These are phyloP conservation scores for Leccinum ponderosum DNA, from an alignment of 1,284 basidiomycete genomes.

Conservation along the genomic window DNA sequence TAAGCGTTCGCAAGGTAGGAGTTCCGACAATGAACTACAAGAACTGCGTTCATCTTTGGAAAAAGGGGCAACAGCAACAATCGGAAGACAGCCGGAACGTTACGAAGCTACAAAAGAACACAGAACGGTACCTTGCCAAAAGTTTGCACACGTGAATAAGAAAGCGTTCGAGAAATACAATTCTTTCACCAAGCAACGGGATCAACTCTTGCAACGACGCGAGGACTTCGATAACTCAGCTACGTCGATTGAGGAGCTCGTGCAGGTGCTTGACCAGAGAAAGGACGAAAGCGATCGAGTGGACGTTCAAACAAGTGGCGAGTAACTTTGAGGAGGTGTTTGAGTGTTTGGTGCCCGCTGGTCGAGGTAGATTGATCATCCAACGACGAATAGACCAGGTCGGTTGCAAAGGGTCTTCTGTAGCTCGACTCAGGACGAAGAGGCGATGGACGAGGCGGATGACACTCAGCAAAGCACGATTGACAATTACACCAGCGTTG, in stretches of 20 bases:
- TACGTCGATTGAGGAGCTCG: conserved; percentile 90
- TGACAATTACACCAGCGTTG: conserved; percentile 95
- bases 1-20: too few relatives aligned
- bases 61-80: conserved; percentile 77
- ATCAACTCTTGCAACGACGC: conserved; percentile 84
- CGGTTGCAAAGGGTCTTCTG: conserved; percentile 19
- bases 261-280: conserved; percentile 91
- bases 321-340: conserved; percentile 98
- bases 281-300: conserved; percentile 98
- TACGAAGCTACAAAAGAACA: conserved; percentile 89
- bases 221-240: conserved; percentile 92
- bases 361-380: conserved; percentile 89
- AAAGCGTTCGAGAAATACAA: conserved; percentile 99
- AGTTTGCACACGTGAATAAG: conserved; percentile 98
- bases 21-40: conserved; percentile 49
- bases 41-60: conserved; percentile 71
- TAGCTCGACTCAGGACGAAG: conserved; percentile 55
- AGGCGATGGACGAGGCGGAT: conserved; percentile 65
- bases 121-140: conserved; percentile 93
- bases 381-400: conserved; percentile 88
- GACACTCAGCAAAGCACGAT: conserved; percentile 75
- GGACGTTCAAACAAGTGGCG: conserved; percentile 97
- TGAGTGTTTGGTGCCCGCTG: conserved; percentile 95
- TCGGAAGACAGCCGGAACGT: conserved; percentile 84
- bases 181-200: conserved; percentile 97